Conservation (phyloP, 768 basidiomycete species). For the Auriculariales sp. region DNA sequence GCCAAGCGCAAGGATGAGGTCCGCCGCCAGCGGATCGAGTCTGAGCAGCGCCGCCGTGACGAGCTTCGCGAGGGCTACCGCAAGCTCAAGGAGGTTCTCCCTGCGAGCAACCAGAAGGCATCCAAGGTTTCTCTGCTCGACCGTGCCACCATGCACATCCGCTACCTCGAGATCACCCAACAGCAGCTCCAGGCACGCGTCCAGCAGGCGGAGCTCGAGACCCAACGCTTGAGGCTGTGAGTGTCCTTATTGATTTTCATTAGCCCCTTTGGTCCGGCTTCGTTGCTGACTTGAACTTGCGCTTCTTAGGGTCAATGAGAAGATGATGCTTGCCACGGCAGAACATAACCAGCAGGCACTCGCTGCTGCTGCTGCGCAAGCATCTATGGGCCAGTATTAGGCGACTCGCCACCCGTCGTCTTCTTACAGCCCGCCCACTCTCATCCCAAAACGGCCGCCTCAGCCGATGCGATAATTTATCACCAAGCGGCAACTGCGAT, state of each 20-base stretch:
- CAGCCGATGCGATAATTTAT: too few relatives aligned
- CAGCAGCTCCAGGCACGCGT: slow-evolving; percentile 61
- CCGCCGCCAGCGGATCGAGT: slow-evolving; percentile 85
- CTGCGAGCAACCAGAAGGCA: slow-evolving; percentile 81
- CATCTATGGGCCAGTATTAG: slow-evolving; percentile 2
- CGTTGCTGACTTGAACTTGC: neutral
- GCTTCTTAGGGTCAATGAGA: slow-evolving; percentile 57
- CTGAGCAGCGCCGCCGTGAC: slow-evolving; percentile 81
- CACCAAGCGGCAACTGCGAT: too few relatives aligned
- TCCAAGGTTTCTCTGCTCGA: slow-evolving; percentile 87
- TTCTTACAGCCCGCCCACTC: too few relatives aligned
- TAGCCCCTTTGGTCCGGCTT: too few relatives aligned
- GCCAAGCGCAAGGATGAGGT: slow-evolving; percentile 43
- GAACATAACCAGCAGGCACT: slow-evolving; percentile 51
- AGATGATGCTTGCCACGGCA: slow-evolving; percentile 73
- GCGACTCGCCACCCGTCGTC: too few relatives aligned
- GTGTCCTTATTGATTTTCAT: slow-evolving; percentile 10
- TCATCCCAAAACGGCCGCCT: too few relatives aligned
- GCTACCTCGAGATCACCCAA: slow-evolving; percentile 71
- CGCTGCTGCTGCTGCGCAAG: slow-evolving; percentile 35
- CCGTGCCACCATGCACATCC: slow-evolving; percentile 65
- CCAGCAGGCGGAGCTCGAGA: slow-evolving; percentile 67
- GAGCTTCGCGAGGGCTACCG: slow-evolving; percentile 88
- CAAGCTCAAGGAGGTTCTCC: slow-evolving; percentile 80
- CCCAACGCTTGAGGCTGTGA: slow-evolving; percentile 56